Percentiles rank a stretch among this genome's conserved stretches.
phyloP scores from a whole-genome alignment of 202 grass and related monocot genomes.

The Schoenoplectus tabernaemontani region DNA sequence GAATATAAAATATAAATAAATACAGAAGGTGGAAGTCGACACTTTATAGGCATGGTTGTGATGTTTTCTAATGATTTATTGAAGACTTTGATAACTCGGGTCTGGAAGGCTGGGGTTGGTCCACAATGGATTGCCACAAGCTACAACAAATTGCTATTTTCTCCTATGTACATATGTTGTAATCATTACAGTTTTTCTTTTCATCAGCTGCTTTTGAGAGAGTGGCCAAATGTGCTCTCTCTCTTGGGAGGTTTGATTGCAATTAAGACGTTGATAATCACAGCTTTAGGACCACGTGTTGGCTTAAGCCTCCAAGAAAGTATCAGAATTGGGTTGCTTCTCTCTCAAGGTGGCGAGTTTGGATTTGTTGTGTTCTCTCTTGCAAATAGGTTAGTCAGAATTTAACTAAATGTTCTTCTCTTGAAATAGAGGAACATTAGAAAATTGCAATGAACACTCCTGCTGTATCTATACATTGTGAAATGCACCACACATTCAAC shows the following conservation, averaged over 20 bases:
- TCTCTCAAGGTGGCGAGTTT: conserved; percentile 99
- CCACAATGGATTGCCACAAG: neutral
- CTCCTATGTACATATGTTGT: neutral
- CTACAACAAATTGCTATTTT: neutral
- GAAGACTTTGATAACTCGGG: neutral
- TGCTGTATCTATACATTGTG: neutral
- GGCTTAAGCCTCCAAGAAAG: conserved; percentile 93
- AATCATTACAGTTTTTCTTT: neutral
- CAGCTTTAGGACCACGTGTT: conserved; percentile 79
- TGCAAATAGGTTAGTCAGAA: conserved; percentile 57
- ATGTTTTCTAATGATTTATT: neutral
- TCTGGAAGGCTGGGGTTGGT: neutral
- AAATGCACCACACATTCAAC: neutral
- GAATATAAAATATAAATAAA: neutral
- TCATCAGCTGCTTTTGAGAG: conserved; percentile 80
- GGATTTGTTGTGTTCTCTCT: conserved; percentile 98
- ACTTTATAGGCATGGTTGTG: neutral
- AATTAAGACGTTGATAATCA: conserved; percentile 92
- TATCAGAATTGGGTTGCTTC: conserved; percentile 87
- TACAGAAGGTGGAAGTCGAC: neutral
- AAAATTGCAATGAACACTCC: neutral
- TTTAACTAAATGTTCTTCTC: neutral
- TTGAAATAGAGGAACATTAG: neutral
- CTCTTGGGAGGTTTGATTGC: conserved; percentile 76
- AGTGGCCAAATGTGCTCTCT: conserved; percentile 95